A percentile compares a stretch with the other conserved stretches of the same genome.
Conservation (phyloP, 352 stramenopile species). For the Pythium monospermum region DNA sequence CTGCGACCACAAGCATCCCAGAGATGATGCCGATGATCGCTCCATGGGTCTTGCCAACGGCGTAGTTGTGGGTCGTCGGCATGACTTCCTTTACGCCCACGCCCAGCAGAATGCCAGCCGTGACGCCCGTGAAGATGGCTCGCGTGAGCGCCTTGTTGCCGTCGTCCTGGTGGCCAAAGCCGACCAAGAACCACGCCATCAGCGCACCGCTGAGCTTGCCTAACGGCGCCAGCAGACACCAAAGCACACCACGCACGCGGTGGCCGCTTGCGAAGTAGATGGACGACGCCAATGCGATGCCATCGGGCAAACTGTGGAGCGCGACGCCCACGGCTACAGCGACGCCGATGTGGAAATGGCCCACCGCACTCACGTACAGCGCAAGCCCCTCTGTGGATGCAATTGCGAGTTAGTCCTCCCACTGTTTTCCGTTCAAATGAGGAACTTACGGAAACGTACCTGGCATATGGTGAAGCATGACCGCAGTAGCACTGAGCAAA, state of each 20-base stretch:
- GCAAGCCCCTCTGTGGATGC: constrained; percentile 15
- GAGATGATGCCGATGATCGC: constrained; percentile 8
- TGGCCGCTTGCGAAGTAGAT: constrained; percentile 27
- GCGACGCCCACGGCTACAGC: constrained; percentile 13
- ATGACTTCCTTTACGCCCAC: constrained; percentile 25
- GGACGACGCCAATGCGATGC: constrained; percentile 23
- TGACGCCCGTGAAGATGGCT: constrained; percentile 14
- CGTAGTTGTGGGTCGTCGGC: constrained; percentile 23
- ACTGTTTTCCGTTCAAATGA: too few relatives aligned
- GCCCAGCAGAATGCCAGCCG: constrained; percentile 16
- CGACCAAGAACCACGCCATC: constrained; percentile 18
- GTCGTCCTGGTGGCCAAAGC: constrained; percentile 3
- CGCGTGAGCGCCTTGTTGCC: constrained; percentile 13
- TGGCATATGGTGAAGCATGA: constrained; percentile 21
- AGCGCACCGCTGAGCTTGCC: constrained; percentile 18
- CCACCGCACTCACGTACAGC: constrained; percentile 18
- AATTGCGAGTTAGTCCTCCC: too few relatives aligned
- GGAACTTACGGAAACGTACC: constrained; percentile 16
- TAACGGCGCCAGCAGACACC: constrained; percentile 20
- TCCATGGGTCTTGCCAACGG: constrained; percentile 18
- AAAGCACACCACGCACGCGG: constrained; percentile 16
- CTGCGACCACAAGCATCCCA: constrained; percentile 12
- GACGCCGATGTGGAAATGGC: constrained; percentile 15
- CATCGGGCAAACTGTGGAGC: constrained; percentile 25
- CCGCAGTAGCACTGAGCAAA: constrained; percentile 16